Conservation (phyloP, 2,329 filamentous ascomycete genomes). For the Fusarium oligoseptatum region DNA sequence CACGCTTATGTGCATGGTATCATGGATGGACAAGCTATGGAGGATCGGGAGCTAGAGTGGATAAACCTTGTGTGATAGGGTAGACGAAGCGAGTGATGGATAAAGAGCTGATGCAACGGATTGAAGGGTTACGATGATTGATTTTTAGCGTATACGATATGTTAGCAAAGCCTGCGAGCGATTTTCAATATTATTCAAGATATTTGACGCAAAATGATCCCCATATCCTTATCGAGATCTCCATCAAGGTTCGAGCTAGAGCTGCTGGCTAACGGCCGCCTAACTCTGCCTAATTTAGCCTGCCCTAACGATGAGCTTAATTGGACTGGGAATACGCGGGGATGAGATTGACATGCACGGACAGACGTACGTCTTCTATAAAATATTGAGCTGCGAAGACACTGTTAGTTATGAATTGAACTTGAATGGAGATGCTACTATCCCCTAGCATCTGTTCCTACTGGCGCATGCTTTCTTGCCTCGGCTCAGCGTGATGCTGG, state of each 20-base stretch:
- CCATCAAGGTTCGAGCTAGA: not conserved
- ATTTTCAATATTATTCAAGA: not conserved
- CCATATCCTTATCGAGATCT: not conserved
- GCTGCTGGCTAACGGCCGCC: not conserved
- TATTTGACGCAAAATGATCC: not conserved
- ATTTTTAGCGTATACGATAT: not conserved
- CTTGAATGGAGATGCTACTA: not conserved
- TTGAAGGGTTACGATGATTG: no score
- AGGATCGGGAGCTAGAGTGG: not conserved
- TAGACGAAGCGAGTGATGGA: not conserved
- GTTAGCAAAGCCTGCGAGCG: not conserved
- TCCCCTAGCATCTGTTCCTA: not conserved
- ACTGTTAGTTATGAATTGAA: not conserved
- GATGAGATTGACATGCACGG: not conserved
- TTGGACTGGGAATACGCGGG: not conserved
- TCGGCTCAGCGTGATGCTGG: not conserved
- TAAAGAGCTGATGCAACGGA: not conserved
- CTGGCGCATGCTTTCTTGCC: not conserved
- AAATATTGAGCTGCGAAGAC: not conserved
- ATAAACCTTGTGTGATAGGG: constrained; percentile 40
- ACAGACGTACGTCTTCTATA: not conserved
- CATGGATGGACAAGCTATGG: constrained; percentile 1
- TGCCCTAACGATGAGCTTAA: not conserved
- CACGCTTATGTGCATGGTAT: not conserved
- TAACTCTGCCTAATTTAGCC: not conserved